Evolutionary conservation across 306 rosid species (phyloP).

Genomic region (Amphicarpaea edgeworthii): DNA sequence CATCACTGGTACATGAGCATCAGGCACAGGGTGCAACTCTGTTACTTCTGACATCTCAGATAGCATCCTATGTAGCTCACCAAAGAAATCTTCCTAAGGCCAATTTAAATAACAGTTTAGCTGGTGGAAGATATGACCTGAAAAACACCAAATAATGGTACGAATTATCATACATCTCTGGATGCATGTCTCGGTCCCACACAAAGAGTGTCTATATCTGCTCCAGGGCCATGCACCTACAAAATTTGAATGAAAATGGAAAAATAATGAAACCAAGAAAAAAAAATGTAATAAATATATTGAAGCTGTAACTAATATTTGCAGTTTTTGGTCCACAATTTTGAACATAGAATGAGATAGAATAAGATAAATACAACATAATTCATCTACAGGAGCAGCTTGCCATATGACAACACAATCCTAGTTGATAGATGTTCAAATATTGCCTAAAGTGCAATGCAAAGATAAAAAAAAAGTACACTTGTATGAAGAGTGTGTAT

Average conservation of each 20-base stretch:
- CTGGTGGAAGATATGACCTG: slow-evolving; percentile 1
- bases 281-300: not conserved
- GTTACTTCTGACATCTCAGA: slow-evolving; percentile 91
- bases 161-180: slow-evolving; percentile 71
- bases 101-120: slow-evolving; percentile 47
- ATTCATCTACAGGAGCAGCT: not conserved
- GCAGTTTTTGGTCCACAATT: slow-evolving; percentile 13
- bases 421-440: not conserved
- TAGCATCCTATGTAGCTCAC: slow-evolving; percentile 76
- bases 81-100: slow-evolving; percentile 90
- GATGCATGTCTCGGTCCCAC: slow-evolving; percentile 96
- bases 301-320: slow-evolving; percentile 10
- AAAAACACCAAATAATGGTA: slow-evolving; percentile 34
- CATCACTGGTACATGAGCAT: slow-evolving; percentile 93
- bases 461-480: not conserved
- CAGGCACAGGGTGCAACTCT: slow-evolving; percentile 96
- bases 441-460: not conserved
- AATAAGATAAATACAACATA: slow-evolving; percentile 30
- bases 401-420: slow-evolving; percentile 13
- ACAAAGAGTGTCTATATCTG: slow-evolving; percentile 92
- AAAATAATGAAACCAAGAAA: slow-evolving; percentile 7
- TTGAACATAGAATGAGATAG: slow-evolving; percentile 16
- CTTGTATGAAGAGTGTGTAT: not conserved
- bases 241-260: slow-evolving; percentile 32
- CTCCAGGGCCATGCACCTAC: slow-evolving; percentile 98